Base-by-base conservation (phyloP, 140 eudicot genomes). In the Anethum foeniculum region DNA sequence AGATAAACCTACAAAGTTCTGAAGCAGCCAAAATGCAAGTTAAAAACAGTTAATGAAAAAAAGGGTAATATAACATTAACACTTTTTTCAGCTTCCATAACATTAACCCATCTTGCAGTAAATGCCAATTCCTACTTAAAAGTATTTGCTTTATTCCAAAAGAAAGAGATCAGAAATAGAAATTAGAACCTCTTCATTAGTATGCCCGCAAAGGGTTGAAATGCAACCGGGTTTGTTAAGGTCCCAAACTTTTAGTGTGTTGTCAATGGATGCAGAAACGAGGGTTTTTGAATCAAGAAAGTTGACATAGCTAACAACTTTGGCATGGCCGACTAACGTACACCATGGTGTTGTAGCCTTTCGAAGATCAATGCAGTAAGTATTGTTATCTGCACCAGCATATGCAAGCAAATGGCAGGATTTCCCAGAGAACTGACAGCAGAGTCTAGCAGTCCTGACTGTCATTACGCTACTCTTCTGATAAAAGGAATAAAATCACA, bases 1-100 rank as follows among this genome's bases (percentile, higher is more conserved):
- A 43, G 92, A 84, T 80, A 90, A 84, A 16, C 96, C 96, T 44
- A 90, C 96, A 83, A 90, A 90, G 54, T 84, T 86, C 96, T 90
- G 87, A 76, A 41, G 32, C 36, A 76, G 75, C 54, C 49, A 38
- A 48, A 15, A 51, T 18, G 54, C 58, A 77, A 72, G 34, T 76
- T 76, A 79, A 85, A 16, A 38, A 9, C 80, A 18, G 47, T 41
- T 36, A 10, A 6, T 1, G 9, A 39, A 6, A 39, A 19, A 21
- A 41, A 16, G 0, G 16, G 67, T 6, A 47, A 16, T 39, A 46
- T 10, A 9, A 46, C 15, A 11, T 11, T 46, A 10, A 46, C 49
- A 46, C 49, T 46, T 11, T 46, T 46, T 46, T 46, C 10, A 0
- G 49, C 49, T 46, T 10, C 11, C 10, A 12, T 12, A 46, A 38